A percentile compares a stretch with the other conserved stretches of the same genome.
Conservation (phyloP, 345 rosid species). For the Alliaria petiolata region DNA sequence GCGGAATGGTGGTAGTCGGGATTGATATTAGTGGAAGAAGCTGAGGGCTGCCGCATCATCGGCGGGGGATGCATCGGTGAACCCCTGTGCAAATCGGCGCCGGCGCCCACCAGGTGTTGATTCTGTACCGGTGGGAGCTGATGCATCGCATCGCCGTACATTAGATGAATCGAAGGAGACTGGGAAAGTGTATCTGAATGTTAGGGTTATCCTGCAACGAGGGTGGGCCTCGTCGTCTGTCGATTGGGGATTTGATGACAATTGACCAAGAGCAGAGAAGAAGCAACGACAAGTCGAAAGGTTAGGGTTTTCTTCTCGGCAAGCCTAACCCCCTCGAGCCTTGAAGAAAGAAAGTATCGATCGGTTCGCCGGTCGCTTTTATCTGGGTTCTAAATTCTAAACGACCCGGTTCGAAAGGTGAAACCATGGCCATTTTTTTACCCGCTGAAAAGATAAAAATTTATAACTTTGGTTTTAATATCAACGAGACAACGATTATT, state of each 20-base stretch:
- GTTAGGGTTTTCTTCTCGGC: slow-evolving; percentile 1
- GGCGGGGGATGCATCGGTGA: slow-evolving; percentile 47
- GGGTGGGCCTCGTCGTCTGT: background rate
- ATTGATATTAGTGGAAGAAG: slow-evolving; percentile 64
- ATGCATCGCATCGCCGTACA: slow-evolving; percentile 60
- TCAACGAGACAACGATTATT: background rate
- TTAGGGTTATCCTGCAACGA: background rate
- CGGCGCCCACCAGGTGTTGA: slow-evolving; percentile 28
- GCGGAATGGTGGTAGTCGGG: slow-evolving; percentile 65
- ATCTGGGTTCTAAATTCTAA: background rate
- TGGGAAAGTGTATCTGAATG: background rate
- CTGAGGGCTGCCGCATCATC: slow-evolving; percentile 84
- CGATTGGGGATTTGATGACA: background rate
- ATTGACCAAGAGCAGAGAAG: background rate
- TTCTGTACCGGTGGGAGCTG: slow-evolving; percentile 51
- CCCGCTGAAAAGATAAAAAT: background rate
- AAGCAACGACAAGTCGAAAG: background rate
- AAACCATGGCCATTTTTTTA: background rate
- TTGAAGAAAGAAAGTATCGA: background rate
- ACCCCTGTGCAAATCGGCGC: slow-evolving; percentile 48
- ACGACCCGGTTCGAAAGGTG: background rate
- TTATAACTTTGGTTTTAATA: background rate
- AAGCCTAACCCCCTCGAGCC: background rate
- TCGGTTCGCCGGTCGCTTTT: background rate
- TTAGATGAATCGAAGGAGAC: slow-evolving; percentile 6